phyloP scores from a whole-genome alignment of 2,329 filamentous ascomycete genomes.

The Fusarium sp. region DNA sequence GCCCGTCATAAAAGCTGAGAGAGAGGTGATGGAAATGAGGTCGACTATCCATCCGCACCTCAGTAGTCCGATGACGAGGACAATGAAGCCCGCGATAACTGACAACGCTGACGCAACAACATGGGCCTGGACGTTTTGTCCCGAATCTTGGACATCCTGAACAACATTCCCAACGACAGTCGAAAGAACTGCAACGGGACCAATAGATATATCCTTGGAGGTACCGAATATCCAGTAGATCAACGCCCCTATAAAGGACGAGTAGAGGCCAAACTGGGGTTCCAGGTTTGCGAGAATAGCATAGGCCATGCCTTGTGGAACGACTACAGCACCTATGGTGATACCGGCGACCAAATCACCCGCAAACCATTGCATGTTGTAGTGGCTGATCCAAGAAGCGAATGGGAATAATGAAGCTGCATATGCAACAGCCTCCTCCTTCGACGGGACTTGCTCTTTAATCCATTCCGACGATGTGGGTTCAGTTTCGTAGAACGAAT shows the following conservation, averaged over 20 bases:
- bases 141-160: conserved; percentile 64
- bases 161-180: conserved; percentile 89
- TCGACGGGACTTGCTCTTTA: conserved; percentile 68
- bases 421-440: conserved; percentile 68
- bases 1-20: conserved; percentile 97
- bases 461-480: conserved; percentile 82
- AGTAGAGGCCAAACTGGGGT: conserved; percentile 82
- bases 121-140: conserved; percentile 69
- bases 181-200: conserved; percentile 95
- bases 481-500: conserved; percentile 84
- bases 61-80: conserved; percentile 80
- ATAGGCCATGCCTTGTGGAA: conserved; percentile 98
- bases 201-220: conserved; percentile 98
- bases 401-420: conserved; percentile 84
- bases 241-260: conserved; percentile 94
- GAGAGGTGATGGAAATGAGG: conserved; percentile 87
- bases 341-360: conserved; percentile 86
- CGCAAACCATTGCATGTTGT: conserved; percentile 88
- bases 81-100: conserved; percentile 80
- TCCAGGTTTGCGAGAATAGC: conserved; percentile 83
- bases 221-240: conserved; percentile 99
- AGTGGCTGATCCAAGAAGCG: conserved; percentile 84
- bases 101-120: conserved; percentile 82
- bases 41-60: conserved; percentile 92
- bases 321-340: conserved; percentile 74